A percentile compares a stretch with the other conserved stretches of the same genome.
phyloP scores from a whole-genome alignment of 768 basidiomycete species.

The Tulasnella calospora region DNA sequence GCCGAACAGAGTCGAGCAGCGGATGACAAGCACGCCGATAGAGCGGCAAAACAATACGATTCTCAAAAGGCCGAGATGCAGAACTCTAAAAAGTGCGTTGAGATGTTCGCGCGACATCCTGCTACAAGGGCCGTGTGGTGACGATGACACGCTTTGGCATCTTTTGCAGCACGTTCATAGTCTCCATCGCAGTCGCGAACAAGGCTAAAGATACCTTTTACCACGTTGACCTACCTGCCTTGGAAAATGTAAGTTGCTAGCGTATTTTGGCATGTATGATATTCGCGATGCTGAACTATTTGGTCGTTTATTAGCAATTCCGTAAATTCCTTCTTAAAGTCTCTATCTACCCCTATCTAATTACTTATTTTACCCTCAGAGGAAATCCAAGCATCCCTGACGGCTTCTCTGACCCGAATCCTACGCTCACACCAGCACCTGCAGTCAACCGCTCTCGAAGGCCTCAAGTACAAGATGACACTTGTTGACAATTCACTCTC shows the following conservation, averaged over 20 bases:
- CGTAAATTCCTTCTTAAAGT: conserved; percentile 45
- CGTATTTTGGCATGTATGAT: conserved; percentile 16
- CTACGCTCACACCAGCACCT: conserved; percentile 53
- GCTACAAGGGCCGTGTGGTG: not conserved
- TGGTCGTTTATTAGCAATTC: conserved; percentile 49
- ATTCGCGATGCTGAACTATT: conserved; percentile 2
- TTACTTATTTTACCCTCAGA: conserved; percentile 33
- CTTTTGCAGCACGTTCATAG: conserved; percentile 55
- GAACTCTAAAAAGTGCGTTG: conserved; percentile 68
- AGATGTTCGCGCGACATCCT: not conserved
- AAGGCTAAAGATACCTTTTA: conserved; percentile 66
- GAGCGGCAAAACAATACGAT: conserved; percentile 67
- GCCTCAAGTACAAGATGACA: conserved; percentile 34
- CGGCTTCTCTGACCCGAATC: conserved; percentile 51
- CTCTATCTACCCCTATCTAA: not conserved
- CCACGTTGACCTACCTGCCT: conserved; percentile 55
- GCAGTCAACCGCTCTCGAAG: conserved; percentile 55
- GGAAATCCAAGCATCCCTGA: conserved; percentile 66
- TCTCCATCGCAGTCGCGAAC: conserved; percentile 67
- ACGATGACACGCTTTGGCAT: not conserved
- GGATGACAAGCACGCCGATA: conserved; percentile 72
- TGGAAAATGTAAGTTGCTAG: conserved; percentile 60
- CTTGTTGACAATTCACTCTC: conserved; percentile 46
- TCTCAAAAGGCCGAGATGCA: conserved; percentile 73
- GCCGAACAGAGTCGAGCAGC: conserved; percentile 51